These are phyloP conservation scores for Glonium stellatum DNA, from an alignment of 495 filamentous ascomycete genomes.

Conservation along the genomic window DNA sequence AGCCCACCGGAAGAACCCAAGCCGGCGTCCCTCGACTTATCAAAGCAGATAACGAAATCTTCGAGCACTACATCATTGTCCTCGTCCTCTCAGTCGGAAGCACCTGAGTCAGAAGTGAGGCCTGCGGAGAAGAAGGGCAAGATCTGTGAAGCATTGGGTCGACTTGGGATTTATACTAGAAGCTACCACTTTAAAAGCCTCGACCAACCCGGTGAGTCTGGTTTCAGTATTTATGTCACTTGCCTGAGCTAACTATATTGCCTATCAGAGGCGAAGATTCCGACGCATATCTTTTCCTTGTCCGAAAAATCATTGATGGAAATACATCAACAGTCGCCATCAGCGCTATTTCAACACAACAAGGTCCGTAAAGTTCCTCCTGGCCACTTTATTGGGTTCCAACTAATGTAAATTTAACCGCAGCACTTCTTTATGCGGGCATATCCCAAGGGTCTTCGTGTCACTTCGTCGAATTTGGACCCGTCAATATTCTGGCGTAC, in stretches of 20 bases:
- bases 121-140: constrained; percentile 47
- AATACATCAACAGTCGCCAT: constrained; percentile 54
- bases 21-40: constrained; percentile 15
- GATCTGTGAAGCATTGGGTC: constrained; percentile 65
- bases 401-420: not conserved
- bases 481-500: constrained; percentile 78
- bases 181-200: constrained; percentile 72
- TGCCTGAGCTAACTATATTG: not conserved
- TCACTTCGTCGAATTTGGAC: constrained; percentile 79
- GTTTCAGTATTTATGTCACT: not conserved
- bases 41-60: constrained; percentile 11
- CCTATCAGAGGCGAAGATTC: constrained; percentile 55
- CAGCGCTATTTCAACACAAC: constrained; percentile 73
- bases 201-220: constrained; percentile 45
- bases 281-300: constrained; percentile 80
- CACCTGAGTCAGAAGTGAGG: constrained; percentile 34
- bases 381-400: not conserved
- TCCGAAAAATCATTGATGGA: constrained; percentile 72
- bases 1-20: constrained; percentile 31
- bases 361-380: constrained; percentile 27
- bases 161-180: constrained; percentile 74
- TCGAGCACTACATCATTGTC: constrained; percentile 10
- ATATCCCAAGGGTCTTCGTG: constrained; percentile 75
- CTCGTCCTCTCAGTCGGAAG: not conserved
- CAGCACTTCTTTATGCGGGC: constrained; percentile 70